phyloP scores from a whole-genome alignment of 1,284 basidiomycete species.

The Singerocomus rubriflavus region DNA sequence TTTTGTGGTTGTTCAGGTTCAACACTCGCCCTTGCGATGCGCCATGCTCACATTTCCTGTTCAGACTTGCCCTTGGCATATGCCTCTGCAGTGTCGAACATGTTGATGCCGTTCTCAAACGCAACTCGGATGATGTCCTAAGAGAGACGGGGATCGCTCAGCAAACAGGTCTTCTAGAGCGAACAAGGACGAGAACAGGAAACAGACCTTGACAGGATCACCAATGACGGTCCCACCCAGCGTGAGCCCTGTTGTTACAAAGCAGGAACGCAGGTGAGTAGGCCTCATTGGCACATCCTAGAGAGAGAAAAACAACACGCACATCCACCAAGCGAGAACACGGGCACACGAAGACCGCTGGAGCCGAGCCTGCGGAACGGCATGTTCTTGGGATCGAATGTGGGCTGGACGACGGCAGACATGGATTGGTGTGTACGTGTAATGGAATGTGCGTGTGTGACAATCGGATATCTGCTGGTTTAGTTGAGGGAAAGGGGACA shows the following conservation, averaged over 20 bases:
- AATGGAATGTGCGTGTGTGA: neutral
- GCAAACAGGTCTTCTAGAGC: neutral
- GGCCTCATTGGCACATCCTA: too few relatives aligned
- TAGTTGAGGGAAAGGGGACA: too few relatives aligned
- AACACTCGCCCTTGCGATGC: too few relatives aligned
- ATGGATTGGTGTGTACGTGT: constrained; percentile 2
- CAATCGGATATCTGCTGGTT: neutral
- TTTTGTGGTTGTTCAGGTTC: neutral
- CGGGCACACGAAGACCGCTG: constrained; percentile 69
- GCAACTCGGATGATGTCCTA: constrained; percentile 43
- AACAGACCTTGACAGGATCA: constrained; percentile 43
- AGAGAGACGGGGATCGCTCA: neutral
- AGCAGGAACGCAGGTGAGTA: too few relatives aligned
- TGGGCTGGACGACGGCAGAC: constrained; percentile 15
- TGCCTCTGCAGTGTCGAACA: constrained; percentile 61
- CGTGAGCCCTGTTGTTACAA: constrained; percentile 32
- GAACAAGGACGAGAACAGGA: neutral
- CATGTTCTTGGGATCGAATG: constrained; percentile 62
- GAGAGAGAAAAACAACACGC: constrained; percentile 16
- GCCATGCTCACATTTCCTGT: constrained; percentile 35
- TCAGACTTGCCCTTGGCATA: constrained; percentile 53
- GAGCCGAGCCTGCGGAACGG: constrained; percentile 70
- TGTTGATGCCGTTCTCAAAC: constrained; percentile 46
- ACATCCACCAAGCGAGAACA: constrained; percentile 81
- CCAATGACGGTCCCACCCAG: constrained; percentile 48